Base-by-base conservation (phyloP, 2,329 filamentous ascomycete species). In the Bipolaris oryzae region DNA sequence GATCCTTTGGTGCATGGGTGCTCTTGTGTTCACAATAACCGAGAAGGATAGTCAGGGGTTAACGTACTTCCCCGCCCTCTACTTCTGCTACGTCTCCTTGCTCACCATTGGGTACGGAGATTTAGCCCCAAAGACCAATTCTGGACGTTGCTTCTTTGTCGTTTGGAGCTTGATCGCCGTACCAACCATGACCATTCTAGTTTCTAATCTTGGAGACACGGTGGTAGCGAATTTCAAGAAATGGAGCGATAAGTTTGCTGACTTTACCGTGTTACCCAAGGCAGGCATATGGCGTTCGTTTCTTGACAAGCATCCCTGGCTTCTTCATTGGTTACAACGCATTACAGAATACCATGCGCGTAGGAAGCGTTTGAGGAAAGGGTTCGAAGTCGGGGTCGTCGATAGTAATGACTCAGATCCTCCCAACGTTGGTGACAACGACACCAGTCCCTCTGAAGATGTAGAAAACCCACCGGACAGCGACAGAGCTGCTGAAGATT, bases 91-190 rank as follows among this genome's bases (percentile, higher is more conserved):
- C 74, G 87, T 92, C 33, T 89, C 88, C 2, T 84, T 96, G 21
- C 81, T 92, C 1, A 96, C 93, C 0, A 90, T 96, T 35, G 93
- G 93, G 1, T 96, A 96, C 66, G 93, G 93, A 3, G 92, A 96
- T 63, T 75, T 89, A 5, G 86, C 87, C 1, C 92, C 92, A 0
- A 80, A 87, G n/a, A 90, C 88, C 1, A 93, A 92, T 61, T 84
- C 87, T 0, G 91, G 90, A 1, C 88, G 90, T 52, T 86, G 90
- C 0, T 96, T 96, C 73, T 97, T 96, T 68, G 90, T 97, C n/a
- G 88, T 96, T 53, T 97, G 93, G 93, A 91, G 88, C 13, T 75
- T 97, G 1, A 83, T 96, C 23, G 92, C 92, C 0, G 82, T 96
- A 3, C 93, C 93, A 0, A 93, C 90, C 2, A 93, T 93, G 84